phyloP scores from a whole-genome alignment of 2,329 filamentous ascomycete species.

The Xylariaceae sp. region DNA sequence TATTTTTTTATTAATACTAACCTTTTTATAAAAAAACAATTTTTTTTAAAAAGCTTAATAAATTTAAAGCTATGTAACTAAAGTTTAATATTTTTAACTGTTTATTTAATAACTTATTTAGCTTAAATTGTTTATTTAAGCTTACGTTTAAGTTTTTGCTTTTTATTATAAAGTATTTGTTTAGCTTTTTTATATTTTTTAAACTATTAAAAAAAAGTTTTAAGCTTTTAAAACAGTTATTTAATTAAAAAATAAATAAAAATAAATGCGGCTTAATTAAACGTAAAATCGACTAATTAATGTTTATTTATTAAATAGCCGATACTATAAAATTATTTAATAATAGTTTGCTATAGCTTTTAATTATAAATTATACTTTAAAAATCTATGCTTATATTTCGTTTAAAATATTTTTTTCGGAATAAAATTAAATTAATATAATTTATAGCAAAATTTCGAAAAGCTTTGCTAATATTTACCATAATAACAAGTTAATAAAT shows the following conservation, averaged over 20 bases:
- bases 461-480: slow-evolving; percentile 12
- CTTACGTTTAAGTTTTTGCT: background rate
- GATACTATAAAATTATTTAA: slow-evolving; percentile 29
- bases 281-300: slow-evolving; percentile 24
- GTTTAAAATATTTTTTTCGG: slow-evolving; percentile 9
- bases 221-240: background rate
- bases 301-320: slow-evolving; percentile 26
- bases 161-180: background rate
- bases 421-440: slow-evolving; percentile 6
- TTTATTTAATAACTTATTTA: background rate
- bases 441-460: slow-evolving; percentile 11
- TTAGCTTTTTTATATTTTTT: background rate
- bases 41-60: too few species aligned
- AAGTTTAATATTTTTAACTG: slow-evolving; percentile 8
- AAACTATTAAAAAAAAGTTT: background rate
- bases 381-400: slow-evolving; percentile 2
- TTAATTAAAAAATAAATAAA: slow-evolving; percentile 15
- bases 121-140: slow-evolving; percentile 2
- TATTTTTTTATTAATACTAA: background rate
- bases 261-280: slow-evolving; percentile 23
- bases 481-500: background rate
- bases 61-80: too few species aligned
- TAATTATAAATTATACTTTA: background rate
- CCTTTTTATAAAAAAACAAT: too few species aligned
- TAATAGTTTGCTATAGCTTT: slow-evolving; percentile 25